Evolutionary conservation across 768 basidiomycete genomes (phyloP), one percentile per base, ranked within the genome.

Genomic region (Myochromella boudieri): DNA sequence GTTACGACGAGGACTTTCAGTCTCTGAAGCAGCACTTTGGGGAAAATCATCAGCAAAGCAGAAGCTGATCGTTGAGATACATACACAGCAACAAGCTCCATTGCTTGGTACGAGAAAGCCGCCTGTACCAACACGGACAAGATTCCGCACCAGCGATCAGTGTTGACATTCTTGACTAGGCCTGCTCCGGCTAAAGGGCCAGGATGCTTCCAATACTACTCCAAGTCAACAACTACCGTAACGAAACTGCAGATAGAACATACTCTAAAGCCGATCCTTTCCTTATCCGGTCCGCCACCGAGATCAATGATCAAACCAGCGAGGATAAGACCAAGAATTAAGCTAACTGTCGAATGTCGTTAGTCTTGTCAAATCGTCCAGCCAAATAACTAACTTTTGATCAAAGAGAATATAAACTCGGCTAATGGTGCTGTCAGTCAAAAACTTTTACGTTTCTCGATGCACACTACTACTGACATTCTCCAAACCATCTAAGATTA

Each of bases 21-120:
- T 84, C 65, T 93, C 91, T 0, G 84, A 86, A 14, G 87, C 87
- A 21, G 85, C 80, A 45, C 84, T 85, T 42, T 33, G 26, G 20
- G 15, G 53, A 17, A 47, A 29, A 3, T 12, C 20, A 20, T 53
- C 18, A 12, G 48, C 37, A 3, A 60, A 37, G 40, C 25, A 25
- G 34, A 37, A 28, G 18, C 14, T 17, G 5, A 34, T 34, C 12
- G 21, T 27, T 21, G 18, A 18, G 36, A 31, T 4, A 28, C 74
- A 49, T 53, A 82, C 82, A 87, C 77, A 21, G 82, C 81, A 29
- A 90, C 82, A 32, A 87, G 66, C 59, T 91, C 88, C 71, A 89
- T 80, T 29, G 82, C 87, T 57, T 86, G 81, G 70, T 82, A 85
- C 4, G 87, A 87, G 74, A 88, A 93, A 1, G 81, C 82, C 11